Evolutionary conservation across 2,329 filamentous ascomycete genomes (phyloP).

Genomic region (Exophiala spinifera): DNA sequence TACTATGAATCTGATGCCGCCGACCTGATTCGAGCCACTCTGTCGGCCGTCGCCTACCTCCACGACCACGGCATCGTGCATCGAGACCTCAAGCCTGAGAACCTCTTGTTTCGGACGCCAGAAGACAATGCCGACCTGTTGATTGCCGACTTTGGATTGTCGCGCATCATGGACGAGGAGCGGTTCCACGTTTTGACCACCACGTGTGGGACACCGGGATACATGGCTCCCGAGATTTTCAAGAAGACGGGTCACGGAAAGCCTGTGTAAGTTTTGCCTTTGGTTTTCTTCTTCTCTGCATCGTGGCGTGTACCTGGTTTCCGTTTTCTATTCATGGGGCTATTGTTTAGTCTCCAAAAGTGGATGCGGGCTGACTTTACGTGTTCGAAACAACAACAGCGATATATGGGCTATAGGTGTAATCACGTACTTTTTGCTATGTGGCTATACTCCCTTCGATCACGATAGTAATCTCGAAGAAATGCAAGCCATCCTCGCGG

Average conservation of each 20-base stretch:
- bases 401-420: conserved; percentile 98
- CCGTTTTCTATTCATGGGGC: background rate
- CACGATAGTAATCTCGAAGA: conserved; percentile 96
- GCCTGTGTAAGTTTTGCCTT: conserved; percentile 66
- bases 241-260: conserved; percentile 98
- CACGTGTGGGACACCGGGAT: conserved; percentile 94
- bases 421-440: conserved; percentile 97
- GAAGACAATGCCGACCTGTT: conserved; percentile 96
- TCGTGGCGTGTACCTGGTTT: background rate
- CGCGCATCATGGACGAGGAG: conserved; percentile 97
- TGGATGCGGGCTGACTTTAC: too few species aligned
- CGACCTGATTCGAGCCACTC: conserved; percentile 87
- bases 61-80: conserved; percentile 99
- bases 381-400: conserved; percentile 35
- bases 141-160: conserved; percentile 95
- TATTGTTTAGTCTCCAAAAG: too few species aligned
- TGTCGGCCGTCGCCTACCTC: conserved; percentile 96
- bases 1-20: conserved; percentile 98
- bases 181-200: conserved; percentile 97
- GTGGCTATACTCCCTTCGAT: conserved; percentile 97
- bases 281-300: too few species aligned
- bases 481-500: conserved; percentile 97
- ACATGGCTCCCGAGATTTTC: conserved; percentile 99
- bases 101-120: conserved; percentile 91
- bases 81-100: conserved; percentile 95